These are phyloP conservation scores for Diaporthe humulicola DNA, from an alignment of 2,329 filamentous ascomycete species.

Conservation along the genomic window DNA sequence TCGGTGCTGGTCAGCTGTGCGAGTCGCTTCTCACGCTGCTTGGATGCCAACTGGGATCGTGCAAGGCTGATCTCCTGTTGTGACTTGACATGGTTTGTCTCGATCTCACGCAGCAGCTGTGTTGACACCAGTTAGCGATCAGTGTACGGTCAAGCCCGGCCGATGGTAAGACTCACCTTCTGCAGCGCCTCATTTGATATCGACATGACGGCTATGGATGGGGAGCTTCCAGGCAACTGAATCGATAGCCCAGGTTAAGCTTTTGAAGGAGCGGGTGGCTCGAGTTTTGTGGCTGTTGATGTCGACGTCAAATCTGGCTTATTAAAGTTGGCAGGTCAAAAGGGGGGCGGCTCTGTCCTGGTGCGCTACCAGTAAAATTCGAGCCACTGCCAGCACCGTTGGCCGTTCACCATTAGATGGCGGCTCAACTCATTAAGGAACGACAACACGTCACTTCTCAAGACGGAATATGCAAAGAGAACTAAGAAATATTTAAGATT, in stretches of 20 bases:
- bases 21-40: slow-evolving; percentile 90
- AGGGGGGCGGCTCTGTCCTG: not conserved
- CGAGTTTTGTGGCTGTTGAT: not conserved
- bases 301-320: slow-evolving; percentile 5
- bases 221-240: not conserved
- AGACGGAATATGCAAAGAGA: not conserved
- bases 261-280: not conserved
- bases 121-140: slow-evolving; percentile 13
- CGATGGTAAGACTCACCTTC: slow-evolving; percentile 72
- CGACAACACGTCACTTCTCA: not conserved
- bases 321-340: not conserved
- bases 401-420: not conserved
- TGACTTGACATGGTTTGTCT: slow-evolving; percentile 86
- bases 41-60: slow-evolving; percentile 84
- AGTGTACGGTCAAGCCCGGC: not conserved
- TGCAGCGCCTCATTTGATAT: slow-evolving; percentile 94
- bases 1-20: slow-evolving; percentile 89
- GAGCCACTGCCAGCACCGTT: not conserved
- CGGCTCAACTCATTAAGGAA: not conserved
- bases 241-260: not conserved
- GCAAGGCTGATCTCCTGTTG: slow-evolving; percentile 94
- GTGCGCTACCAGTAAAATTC: slow-evolving; percentile 17
- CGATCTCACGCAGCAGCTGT: slow-evolving; percentile 93
- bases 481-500: too few relatives aligned
- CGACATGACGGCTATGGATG: slow-evolving; percentile 69